These are phyloP conservation scores for Graphilbum fragrans DNA, from an alignment of 2,329 filamentous ascomycete species.

Conservation along the genomic window DNA sequence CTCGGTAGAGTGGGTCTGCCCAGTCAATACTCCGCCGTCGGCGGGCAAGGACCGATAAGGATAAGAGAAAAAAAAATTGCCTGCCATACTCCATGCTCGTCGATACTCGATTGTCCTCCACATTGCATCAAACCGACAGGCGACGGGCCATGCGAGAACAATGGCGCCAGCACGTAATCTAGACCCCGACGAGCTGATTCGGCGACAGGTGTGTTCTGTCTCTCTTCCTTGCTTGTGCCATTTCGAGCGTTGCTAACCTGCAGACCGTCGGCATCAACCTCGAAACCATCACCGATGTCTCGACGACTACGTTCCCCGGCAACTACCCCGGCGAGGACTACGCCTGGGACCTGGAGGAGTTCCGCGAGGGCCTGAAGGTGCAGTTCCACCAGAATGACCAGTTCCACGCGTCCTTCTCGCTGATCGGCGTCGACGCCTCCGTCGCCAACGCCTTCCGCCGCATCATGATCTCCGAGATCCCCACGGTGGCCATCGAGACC, in stretches of 20 bases:
- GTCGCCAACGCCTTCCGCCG: constrained; percentile 96
- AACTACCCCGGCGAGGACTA: constrained; percentile 79
- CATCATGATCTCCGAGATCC: constrained; percentile 89
- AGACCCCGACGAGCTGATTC: constrained; percentile 44
- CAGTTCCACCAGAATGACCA: constrained; percentile 74
- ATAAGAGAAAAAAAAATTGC: constrained; percentile 2
- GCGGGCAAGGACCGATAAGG: neutral
- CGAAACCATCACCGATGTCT: constrained; percentile 82
- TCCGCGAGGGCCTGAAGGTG: constrained; percentile 34
- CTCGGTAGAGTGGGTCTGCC: neutral
- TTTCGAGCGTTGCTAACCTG: neutral
- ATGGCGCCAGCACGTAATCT: constrained; percentile 32
- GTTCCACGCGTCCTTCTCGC: constrained; percentile 74
- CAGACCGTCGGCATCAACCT: constrained; percentile 78
- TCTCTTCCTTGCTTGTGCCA: too few species aligned
- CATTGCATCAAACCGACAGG: neutral
- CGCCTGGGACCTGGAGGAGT: constrained; percentile 32
- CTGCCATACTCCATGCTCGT: neutral
- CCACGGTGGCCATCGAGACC: constrained; percentile 85
- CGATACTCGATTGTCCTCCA: neutral
- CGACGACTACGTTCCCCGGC: constrained; percentile 83
- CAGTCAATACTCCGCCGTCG: neutral
- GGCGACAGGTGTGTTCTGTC: constrained; percentile 40
- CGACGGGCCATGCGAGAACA: constrained; percentile 4
- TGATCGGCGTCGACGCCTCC: constrained; percentile 82